Conservation (phyloP, 2,329 filamentous ascomycete genomes). For the Fusarium odoratissimum region DNA sequence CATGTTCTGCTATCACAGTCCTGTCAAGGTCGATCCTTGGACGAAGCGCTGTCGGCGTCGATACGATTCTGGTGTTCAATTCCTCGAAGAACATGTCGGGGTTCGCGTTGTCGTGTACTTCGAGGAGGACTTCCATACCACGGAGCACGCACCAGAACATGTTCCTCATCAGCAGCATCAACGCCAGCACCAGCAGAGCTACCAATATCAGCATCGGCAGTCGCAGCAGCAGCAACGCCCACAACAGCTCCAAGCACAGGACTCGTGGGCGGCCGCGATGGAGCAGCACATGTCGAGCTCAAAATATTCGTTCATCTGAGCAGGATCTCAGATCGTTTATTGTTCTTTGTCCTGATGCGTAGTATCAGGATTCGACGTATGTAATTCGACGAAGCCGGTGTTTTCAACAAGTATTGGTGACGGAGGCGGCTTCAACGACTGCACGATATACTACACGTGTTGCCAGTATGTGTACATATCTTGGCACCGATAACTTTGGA, state of each 20-base stretch:
- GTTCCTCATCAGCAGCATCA: slow-evolving; percentile 31
- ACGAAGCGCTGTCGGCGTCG: slow-evolving; percentile 56
- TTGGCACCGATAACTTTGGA: slow-evolving; percentile 8
- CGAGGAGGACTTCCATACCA: slow-evolving; percentile 58
- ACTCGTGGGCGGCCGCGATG: slow-evolving; percentile 54
- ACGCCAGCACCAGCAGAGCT: slow-evolving; percentile 27
- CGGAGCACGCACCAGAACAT: slow-evolving; percentile 52
- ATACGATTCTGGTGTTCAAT: slow-evolving; percentile 53
- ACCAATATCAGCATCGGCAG: slow-evolving; percentile 25
- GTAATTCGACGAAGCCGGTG: slow-evolving; percentile 16
- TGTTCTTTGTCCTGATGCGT: slow-evolving; percentile 11
- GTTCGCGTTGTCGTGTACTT: slow-evolving; percentile 56
- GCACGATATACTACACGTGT: slow-evolving; percentile 21
- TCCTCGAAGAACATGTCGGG: slow-evolving; percentile 54
- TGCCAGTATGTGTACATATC: not conserved
- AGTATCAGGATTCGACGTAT: slow-evolving; percentile 5
- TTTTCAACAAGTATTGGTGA: slow-evolving; percentile 24
- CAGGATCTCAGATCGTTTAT: slow-evolving; percentile 31
- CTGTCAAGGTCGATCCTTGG: slow-evolving; percentile 58
- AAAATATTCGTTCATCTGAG: slow-evolving; percentile 51
- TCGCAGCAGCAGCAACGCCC: slow-evolving; percentile 28
- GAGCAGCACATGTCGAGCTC: slow-evolving; percentile 41
- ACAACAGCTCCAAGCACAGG: slow-evolving; percentile 43
- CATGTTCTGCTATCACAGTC: slow-evolving; percentile 57
- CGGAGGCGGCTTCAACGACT: slow-evolving; percentile 27